These are phyloP conservation scores for Xylariaceae sp. DNA, from an alignment of 2,329 filamentous ascomycete species.

Conservation along the genomic window DNA sequence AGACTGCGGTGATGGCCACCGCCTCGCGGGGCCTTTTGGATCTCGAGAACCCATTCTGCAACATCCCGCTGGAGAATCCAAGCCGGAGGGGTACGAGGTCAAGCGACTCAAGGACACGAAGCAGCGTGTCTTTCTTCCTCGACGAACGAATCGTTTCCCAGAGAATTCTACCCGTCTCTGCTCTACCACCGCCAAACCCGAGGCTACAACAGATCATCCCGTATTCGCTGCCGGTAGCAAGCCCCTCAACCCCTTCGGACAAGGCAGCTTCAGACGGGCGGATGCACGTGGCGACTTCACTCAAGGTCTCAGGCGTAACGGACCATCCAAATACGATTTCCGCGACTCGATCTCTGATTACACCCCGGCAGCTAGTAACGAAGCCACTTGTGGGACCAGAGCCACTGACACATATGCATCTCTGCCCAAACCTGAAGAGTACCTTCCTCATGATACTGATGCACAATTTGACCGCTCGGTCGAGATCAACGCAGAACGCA, in stretches of 20 bases:
- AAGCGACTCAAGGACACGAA: constrained; percentile 11
- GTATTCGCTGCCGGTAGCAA: constrained; percentile 3
- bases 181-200: constrained; percentile 3
- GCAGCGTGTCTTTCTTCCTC: constrained; percentile 9
- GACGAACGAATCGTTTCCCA: constrained; percentile 7
- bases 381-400: constrained; percentile 7
- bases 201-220: background rate
- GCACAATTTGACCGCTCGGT: constrained; percentile 2
- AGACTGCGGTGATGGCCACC: constrained; percentile 26
- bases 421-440: constrained; percentile 2
- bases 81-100: constrained; percentile 7
- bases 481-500: constrained; percentile 2
- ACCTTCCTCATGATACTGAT: background rate
- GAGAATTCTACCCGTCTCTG: constrained; percentile 11
- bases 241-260: constrained; percentile 12
- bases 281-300: constrained; percentile 10
- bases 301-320: constrained; percentile 10
- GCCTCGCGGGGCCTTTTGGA: constrained; percentile 5
- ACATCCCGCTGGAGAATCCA: constrained; percentile 5
- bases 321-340: constrained; percentile 20
- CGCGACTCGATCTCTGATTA: constrained; percentile 23
- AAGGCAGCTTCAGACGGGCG: constrained; percentile 4
- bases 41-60: constrained; percentile 15
- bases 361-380: constrained; percentile 8
- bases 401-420: constrained; percentile 3